A percentile compares a stretch with the other conserved stretches of the same genome.
phyloP scores from a whole-genome alignment of 2,329 filamentous ascomycete genomes.

The Sarocladium oryzae region DNA sequence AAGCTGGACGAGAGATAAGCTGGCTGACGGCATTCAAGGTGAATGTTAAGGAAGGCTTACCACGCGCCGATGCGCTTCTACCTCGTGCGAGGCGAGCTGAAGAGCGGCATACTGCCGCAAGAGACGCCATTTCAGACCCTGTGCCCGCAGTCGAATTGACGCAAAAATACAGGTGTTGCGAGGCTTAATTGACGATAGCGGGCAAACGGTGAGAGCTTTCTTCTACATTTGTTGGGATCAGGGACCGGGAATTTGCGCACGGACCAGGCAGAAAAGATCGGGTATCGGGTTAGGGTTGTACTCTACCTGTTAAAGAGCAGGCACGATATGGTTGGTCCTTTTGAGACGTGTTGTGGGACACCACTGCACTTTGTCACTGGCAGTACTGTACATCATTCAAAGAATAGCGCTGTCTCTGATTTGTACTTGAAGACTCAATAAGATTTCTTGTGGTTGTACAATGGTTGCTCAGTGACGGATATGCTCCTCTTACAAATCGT shows the following conservation, averaged over 20 bases:
- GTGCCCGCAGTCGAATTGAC: constrained; percentile 10
- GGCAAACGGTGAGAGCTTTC: constrained; percentile 13
- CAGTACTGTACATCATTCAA: no score
- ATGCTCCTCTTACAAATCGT: no score
- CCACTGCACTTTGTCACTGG: no score
- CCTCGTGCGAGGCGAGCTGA: constrained; percentile 51
- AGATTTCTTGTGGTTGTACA: no score
- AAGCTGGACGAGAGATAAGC: constrained; percentile 38
- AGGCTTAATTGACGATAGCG: constrained; percentile 14
- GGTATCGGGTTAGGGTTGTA: neutral
- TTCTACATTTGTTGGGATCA: constrained; percentile 10
- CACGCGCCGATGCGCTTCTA: constrained; percentile 46
- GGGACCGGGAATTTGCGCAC: constrained; percentile 5
- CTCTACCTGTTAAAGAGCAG: no score
- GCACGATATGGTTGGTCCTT: no score
- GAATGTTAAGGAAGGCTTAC: constrained; percentile 33
- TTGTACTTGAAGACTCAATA: no score
- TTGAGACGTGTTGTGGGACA: no score
- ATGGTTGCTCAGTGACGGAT: no score
- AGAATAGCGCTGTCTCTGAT: no score
- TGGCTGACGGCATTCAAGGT: neutral
- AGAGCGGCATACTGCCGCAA: constrained; percentile 57
- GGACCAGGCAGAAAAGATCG: constrained; percentile 5
- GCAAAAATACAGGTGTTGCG: constrained; percentile 16
- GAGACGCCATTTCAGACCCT: constrained; percentile 52